phyloP scores from a whole-genome alignment of 2,329 filamentous ascomycete genomes.

The Rutstroemia sp. region DNA sequence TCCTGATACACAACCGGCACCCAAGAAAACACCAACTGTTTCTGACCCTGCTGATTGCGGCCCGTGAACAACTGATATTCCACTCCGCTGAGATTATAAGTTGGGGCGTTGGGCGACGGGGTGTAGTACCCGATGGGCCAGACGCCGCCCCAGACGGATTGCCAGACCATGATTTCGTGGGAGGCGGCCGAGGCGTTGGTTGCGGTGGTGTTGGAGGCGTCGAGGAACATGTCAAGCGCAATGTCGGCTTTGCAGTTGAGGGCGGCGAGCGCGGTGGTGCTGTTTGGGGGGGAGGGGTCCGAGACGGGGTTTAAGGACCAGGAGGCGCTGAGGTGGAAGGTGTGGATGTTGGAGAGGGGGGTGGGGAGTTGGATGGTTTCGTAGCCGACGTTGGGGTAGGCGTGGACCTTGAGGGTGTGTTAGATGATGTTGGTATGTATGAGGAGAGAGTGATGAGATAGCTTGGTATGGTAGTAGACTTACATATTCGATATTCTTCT shows the following conservation, averaged over 20 bases:
- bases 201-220: neutral
- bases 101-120: neutral
- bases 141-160: conserved; percentile 6
- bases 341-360: conserved; percentile 5
- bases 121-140: conserved; percentile 7
- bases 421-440: neutral
- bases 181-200: conserved; percentile 1
- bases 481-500: conserved; percentile 5
- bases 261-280: neutral
- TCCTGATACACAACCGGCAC: neutral
- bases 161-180: conserved; percentile 7
- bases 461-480: neutral
- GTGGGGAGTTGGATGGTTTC: conserved; percentile 3
- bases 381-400: conserved; percentile 5
- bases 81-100: neutral
- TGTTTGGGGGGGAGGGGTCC: neutral
- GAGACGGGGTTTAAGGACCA: neutral
- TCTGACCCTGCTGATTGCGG: conserved; percentile 1
- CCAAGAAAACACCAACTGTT: conserved; percentile 2
- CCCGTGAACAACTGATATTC: neutral
- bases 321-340: conserved; percentile 10
- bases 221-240: conserved; percentile 7
- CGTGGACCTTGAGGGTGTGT: neutral
- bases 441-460: neutral
- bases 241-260: conserved; percentile 7